Evolutionary conservation across 768 basidiomycete genomes (phyloP).

Genomic region (Podaxis carcinomalis): DNA sequence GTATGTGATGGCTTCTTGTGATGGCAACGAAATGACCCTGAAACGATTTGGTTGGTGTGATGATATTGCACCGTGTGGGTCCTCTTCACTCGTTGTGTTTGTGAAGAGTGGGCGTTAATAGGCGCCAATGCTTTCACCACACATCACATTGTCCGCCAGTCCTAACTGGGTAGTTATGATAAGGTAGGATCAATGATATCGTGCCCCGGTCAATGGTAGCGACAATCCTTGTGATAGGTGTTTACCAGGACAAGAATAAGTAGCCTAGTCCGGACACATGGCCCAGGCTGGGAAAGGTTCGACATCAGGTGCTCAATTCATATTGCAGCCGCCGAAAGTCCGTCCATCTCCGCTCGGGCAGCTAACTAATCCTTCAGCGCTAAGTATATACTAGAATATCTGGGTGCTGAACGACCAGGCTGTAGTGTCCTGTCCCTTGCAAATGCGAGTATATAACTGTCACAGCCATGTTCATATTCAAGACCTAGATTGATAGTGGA

Average conservation of each 20-base stretch:
- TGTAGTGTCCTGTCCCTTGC: not conserved
- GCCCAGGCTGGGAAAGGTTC: too few relatives aligned
- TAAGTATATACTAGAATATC: not conserved
- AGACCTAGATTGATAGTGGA: not conserved
- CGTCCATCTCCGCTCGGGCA: not conserved
- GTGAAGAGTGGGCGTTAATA: constrained; percentile 5
- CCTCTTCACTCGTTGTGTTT: not conserved
- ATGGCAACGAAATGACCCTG: not conserved
- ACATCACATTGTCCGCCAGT: not conserved
- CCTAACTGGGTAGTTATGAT: not conserved
- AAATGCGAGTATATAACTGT: not conserved
- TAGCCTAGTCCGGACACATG: too few relatives aligned
- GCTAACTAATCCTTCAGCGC: not conserved
- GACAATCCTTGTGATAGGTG: too few relatives aligned
- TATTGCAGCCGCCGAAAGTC: not conserved
- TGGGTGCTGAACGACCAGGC: not conserved
- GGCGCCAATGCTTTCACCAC: not conserved
- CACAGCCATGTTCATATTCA: not conserved
- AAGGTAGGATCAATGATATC: not conserved
- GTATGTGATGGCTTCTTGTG: not conserved
- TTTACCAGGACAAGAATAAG: too few relatives aligned
- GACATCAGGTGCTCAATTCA: not conserved
- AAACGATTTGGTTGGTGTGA: not conserved
- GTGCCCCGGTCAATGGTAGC: too few relatives aligned
- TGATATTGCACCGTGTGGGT: constrained; percentile 7